A percentile compares a stretch with the other conserved stretches of the same genome.
phyloP scores from a whole-genome alignment of 2,329 filamentous ascomycete genomes.

The Beauveria medogensis region DNA sequence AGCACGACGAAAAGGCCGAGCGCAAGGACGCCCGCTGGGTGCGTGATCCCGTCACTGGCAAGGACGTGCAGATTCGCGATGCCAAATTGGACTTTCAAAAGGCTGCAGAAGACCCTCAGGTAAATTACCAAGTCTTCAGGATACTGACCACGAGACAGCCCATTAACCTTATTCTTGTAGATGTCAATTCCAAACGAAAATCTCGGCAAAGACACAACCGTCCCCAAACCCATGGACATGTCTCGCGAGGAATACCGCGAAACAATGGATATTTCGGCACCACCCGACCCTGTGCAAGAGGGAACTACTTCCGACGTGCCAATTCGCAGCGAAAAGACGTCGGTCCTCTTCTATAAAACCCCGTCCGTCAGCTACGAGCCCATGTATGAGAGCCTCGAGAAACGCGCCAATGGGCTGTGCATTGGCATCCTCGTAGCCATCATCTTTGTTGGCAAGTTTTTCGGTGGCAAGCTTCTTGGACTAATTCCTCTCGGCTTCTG shows the following conservation, averaged over 20 bases:
- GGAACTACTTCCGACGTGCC: conserved; percentile 88
- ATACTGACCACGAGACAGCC: neutral
- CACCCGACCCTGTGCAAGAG: conserved; percentile 74
- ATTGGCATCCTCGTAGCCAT: conserved; percentile 64
- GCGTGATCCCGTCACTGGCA: conserved; percentile 82
- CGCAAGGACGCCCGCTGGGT: conserved; percentile 57
- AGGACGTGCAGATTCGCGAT: conserved; percentile 78
- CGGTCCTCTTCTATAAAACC: conserved; percentile 90
- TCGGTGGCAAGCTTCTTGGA: conserved; percentile 70
- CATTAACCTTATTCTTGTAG: conserved; percentile 27
- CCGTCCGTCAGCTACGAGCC: conserved; percentile 84
- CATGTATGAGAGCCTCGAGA: conserved; percentile 71
- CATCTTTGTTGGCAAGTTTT: conserved; percentile 67
- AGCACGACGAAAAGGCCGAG: conserved; percentile 25
- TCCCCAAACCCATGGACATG: conserved; percentile 64
- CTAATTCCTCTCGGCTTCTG: conserved; percentile 66
- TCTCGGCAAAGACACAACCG: conserved; percentile 63
- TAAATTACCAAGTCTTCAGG: conserved; percentile 25
- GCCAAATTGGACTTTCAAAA: conserved; percentile 62
- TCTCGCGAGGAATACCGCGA: conserved; percentile 72
- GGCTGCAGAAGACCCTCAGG: conserved; percentile 62
- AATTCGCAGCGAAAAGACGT: conserved; percentile 93
- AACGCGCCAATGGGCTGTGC: conserved; percentile 63
- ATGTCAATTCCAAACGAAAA: conserved; percentile 87
- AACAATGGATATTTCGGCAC: conserved; percentile 82